Base-by-base conservation (phyloP, 225 moss, liverwort and hornwort genomes). In the Rhytidiadelphus loreus region DNA sequence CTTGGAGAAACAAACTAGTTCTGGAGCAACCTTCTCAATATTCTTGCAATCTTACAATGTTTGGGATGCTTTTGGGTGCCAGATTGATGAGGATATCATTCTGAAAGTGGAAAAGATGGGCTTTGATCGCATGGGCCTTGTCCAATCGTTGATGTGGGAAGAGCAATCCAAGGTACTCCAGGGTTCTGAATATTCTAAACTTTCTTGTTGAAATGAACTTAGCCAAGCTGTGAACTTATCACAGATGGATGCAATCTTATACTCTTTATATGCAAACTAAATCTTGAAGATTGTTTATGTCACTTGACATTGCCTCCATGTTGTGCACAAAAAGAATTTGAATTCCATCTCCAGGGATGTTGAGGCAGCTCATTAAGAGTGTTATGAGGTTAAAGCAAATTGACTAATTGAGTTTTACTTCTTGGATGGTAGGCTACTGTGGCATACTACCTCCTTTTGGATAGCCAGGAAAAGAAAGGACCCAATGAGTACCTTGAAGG, bases 41-140 rank as follows among this genome's bases (percentile, higher is more conserved):
- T 60, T 83, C 22, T 75, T 52, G 69, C 35, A 28, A 69, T 68
- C 81, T 85, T 44, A 87, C 52, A 46, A 46, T 44, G 43, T 53
- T 74, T 62, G 66, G 66, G 68, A 50, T 84, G 75, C 44, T 72
- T 83, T 63, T 75, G 15, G 80, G 77, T 91, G 81, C 59, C 88
- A 95, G 94, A 93, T 95, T 87, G 94, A 95, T 35, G 91, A 95
- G 83, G 90, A 92, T 52, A 89, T 95, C 21, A 76, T 95, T 69
- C 19, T 48, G 86, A 88, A 89, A 81, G 93, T 94, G 79, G 94
- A 91, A 58, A 90, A 88, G 74, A 89, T 95, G 92, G 95, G 94
- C 37, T 94, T 94, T 25, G 89, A 93, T 61, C 92, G 89, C 32
- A 57, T 44, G 80, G 65, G 79, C 66, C 90, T 95, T 57, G 80